Evolutionary conservation across 306 rosid genomes (phyloP).

Genomic region (Fragaria nilgerrensis): DNA sequence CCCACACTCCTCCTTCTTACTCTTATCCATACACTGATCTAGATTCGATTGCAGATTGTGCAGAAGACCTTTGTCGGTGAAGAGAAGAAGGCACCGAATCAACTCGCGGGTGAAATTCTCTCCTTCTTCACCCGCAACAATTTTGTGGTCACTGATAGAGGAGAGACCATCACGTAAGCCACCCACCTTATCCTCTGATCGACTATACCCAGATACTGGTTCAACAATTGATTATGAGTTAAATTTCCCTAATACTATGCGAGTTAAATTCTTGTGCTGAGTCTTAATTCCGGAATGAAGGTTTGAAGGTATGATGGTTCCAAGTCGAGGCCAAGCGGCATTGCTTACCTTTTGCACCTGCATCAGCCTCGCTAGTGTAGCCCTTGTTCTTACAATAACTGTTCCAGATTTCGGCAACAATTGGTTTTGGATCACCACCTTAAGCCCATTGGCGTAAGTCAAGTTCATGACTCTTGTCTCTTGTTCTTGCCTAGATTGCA

Average conservation of each 20-base stretch:
- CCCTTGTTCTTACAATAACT: slow-evolving; percentile 90
- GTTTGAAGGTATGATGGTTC: slow-evolving; percentile 91
- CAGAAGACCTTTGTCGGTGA: slow-evolving; percentile 72
- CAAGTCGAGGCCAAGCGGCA: slow-evolving; percentile 85
- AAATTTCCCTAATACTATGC: not conserved
- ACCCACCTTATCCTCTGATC: not conserved
- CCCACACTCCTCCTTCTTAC: not conserved
- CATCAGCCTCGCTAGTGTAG: slow-evolving; percentile 86
- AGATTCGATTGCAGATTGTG: slow-evolving; percentile 51
- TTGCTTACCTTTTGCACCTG: slow-evolving; percentile 83
- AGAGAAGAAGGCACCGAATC: slow-evolving; percentile 59
- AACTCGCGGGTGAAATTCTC: slow-evolving; percentile 78
- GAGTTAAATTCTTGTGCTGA: not conserved
- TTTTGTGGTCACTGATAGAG: slow-evolving; percentile 65
- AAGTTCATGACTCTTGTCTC: not conserved
- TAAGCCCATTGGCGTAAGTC: slow-evolving; percentile 91
- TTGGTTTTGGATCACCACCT: slow-evolving; percentile 77
- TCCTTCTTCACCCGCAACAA: slow-evolving; percentile 90
- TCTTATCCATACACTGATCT: not conserved
- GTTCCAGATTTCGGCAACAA: slow-evolving; percentile 78
- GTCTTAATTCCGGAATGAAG: slow-evolving; percentile 34
- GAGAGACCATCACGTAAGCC: slow-evolving; percentile 81
- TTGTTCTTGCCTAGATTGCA: not conserved
- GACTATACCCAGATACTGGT: no score
- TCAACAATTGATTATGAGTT: not conserved